A percentile compares a stretch with the other conserved stretches of the same genome.
These are phyloP conservation scores for Alternaria conjuncta DNA, from an alignment of 2,329 filamentous ascomycete species.

Conservation along the genomic window DNA sequence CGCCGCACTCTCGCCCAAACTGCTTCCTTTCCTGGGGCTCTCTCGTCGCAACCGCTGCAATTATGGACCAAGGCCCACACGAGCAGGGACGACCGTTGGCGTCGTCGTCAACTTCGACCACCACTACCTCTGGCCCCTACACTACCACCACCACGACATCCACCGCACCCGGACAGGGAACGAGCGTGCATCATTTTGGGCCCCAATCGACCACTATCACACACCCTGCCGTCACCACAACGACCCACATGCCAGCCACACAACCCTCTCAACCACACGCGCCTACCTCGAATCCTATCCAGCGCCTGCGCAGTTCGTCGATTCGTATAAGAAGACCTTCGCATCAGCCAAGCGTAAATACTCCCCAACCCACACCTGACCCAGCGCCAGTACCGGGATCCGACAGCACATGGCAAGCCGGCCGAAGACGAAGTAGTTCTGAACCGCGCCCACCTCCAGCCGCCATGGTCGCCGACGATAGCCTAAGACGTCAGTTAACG, in stretches of 20 bases:
- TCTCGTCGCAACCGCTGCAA: neutral
- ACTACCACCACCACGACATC: constrained; percentile 38
- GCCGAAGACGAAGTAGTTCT: constrained; percentile 41
- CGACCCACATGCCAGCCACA: constrained; percentile 18
- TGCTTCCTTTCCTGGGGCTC: neutral
- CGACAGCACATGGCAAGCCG: constrained; percentile 23
- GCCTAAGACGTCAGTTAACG: constrained; percentile 35
- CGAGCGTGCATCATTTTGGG: constrained; percentile 27
- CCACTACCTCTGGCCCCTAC: constrained; percentile 36
- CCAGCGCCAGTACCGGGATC: constrained; percentile 5
- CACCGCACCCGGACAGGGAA: constrained; percentile 23
- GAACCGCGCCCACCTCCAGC: constrained; percentile 39
- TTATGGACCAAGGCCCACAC: constrained; percentile 21
- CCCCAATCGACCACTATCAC: constrained; percentile 34
- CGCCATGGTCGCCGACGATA: constrained; percentile 30
- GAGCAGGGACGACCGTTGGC: constrained; percentile 13
- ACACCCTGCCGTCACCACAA: constrained; percentile 41
- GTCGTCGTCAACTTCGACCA: constrained; percentile 28
- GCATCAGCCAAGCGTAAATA: constrained; percentile 3
- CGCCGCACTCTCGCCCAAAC: neutral
- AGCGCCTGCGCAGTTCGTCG: constrained; percentile 29
- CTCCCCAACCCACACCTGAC: constrained; percentile 2
- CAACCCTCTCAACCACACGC: constrained; percentile 16
- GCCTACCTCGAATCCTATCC: constrained; percentile 12
- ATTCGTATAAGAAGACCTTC: constrained; percentile 38